These are phyloP conservation scores for Entomortierella chlamydospora DNA, from an alignment of 192 early-diverging fungal genomes.

Conservation along the genomic window DNA sequence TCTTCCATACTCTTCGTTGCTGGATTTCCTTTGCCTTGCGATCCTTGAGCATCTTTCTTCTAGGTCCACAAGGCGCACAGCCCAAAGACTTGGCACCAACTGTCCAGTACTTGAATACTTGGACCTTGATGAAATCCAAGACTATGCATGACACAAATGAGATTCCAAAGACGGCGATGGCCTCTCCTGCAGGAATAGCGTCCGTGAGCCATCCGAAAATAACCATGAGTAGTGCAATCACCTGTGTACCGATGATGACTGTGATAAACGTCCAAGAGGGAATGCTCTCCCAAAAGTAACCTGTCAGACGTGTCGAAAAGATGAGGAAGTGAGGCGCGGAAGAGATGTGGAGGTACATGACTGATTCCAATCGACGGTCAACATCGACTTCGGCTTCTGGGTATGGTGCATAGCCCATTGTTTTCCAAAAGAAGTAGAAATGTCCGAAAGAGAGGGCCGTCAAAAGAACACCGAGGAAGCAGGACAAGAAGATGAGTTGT, in stretches of 20 bases:
- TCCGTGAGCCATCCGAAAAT: constrained; percentile 59
- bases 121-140: constrained; percentile 76
- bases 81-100: constrained; percentile 12
- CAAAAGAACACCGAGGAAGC: constrained; percentile 68
- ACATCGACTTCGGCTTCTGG: constrained; percentile 33
- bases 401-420: constrained; percentile 24
- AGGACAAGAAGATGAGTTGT: constrained; percentile 73
- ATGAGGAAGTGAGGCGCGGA: constrained; percentile 82
- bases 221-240: constrained; percentile 71
- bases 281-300: constrained; percentile 72
- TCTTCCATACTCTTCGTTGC: constrained; percentile 37
- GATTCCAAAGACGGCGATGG: constrained; percentile 62
- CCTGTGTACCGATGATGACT: constrained; percentile 75
- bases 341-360: constrained; percentile 84
- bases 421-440: constrained; percentile 69
- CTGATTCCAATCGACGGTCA: constrained; percentile 61
- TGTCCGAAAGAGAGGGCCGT: constrained; percentile 72
- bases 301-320: constrained; percentile 74
- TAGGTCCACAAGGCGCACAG: constrained; percentile 41
- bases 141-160: constrained; percentile 68
- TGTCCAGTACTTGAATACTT: constrained; percentile 43
- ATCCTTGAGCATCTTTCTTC: constrained; percentile 29
- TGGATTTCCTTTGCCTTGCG: constrained; percentile 1
- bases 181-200: constrained; percentile 61
- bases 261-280: constrained; percentile 68